Conservation (phyloP, 257 asterid species). For the Fraxinus cuspidata region DNA sequence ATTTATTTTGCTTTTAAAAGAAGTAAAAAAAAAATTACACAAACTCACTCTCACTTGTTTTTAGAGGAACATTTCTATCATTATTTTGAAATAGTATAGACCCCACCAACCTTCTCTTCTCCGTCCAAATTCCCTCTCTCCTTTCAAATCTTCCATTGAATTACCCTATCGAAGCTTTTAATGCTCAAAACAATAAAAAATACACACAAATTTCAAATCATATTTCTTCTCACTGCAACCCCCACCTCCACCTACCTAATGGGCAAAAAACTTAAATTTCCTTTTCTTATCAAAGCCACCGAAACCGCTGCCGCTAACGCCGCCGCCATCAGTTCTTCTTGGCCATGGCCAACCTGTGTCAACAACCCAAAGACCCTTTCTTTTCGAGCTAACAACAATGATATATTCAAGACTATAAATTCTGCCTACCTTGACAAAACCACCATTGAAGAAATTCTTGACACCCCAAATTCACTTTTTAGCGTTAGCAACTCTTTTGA, state of each 20-base stretch:
- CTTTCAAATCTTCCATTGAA: constrained; percentile 35
- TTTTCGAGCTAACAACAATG: constrained; percentile 38
- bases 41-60: neutral
- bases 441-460: constrained; percentile 5
- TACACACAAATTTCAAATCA: constrained; percentile 23
- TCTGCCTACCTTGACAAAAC: constrained; percentile 27
- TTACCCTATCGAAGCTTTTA: constrained; percentile 27
- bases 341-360: constrained; percentile 63
- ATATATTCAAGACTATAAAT: constrained; percentile 38
- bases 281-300: constrained; percentile 57
- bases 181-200: constrained; percentile 28
- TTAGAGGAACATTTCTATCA: neutral
- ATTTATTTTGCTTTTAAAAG: no score
- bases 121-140: constrained; percentile 9
- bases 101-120: constrained; percentile 7
- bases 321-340: constrained; percentile 28
- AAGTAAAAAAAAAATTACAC: neutral
- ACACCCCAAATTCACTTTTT: neutral
- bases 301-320: constrained; percentile 23
- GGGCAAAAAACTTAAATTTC: constrained; percentile 50
- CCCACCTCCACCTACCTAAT: constrained; percentile 10
- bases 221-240: constrained; percentile 16
- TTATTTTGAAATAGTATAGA: constrained; percentile 14
- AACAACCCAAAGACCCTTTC: constrained; percentile 58
- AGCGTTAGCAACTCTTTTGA: neutral